phyloP scores from a whole-genome alignment of 495 filamentous ascomycete species.

The Letharia columbiana region DNA sequence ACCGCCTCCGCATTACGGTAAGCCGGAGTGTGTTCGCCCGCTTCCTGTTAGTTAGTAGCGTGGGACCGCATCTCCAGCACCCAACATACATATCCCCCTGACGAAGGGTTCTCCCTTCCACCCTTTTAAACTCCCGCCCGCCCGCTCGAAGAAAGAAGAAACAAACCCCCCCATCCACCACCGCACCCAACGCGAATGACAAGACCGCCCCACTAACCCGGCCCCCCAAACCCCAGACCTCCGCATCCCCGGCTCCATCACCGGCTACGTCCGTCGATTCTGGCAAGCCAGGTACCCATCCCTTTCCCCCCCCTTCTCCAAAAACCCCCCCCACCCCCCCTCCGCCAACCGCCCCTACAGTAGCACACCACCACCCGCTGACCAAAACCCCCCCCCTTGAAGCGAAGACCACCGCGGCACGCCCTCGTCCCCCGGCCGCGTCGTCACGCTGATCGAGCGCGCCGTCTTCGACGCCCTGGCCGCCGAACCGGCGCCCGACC shows the following conservation, averaged over 20 bases:
- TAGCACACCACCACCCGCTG: not conserved
- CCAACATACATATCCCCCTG: too few species aligned
- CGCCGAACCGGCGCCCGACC: not conserved
- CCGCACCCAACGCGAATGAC: not conserved
- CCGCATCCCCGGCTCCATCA: conserved; percentile 82
- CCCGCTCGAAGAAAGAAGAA: not conserved
- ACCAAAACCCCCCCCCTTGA: conserved; percentile 44
- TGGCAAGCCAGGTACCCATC: conserved; percentile 69
- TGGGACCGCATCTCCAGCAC: too few species aligned
- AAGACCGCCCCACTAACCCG: not conserved
- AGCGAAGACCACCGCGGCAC: conserved; percentile 95
- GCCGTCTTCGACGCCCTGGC: conserved; percentile 54
- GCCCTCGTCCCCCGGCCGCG: conserved; percentile 73
- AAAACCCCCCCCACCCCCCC: not conserved
- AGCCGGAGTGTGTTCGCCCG: conserved; percentile 11
- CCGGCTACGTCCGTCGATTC: conserved; percentile 89
- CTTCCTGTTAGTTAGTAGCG: not conserved
- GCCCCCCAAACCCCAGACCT: conserved; percentile 48
- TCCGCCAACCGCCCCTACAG: too few species aligned
- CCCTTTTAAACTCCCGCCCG: too few species aligned
- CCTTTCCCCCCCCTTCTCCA: too few species aligned
- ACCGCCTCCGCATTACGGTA: conserved; percentile 92
- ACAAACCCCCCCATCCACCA: not conserved
- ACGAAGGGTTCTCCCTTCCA: not conserved
- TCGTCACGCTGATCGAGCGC: conserved; percentile 84